Evolutionary conservation across 2,329 filamentous ascomycete genomes (phyloP).

Genomic region (Eutypa lata): DNA sequence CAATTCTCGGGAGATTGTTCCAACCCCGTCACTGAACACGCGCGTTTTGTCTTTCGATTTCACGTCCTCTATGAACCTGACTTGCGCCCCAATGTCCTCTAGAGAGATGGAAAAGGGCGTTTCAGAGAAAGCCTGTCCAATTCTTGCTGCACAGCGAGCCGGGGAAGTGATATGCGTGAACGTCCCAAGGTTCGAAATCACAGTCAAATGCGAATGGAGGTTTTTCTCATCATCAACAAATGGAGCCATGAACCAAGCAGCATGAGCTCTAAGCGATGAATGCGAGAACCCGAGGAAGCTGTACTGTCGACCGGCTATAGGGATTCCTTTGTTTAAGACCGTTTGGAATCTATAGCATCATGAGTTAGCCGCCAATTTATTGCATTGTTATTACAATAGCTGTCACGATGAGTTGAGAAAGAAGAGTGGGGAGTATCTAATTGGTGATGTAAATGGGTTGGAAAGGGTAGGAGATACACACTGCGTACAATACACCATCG

Average conservation of each 20-base stretch:
- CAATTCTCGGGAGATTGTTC: conserved; percentile 64
- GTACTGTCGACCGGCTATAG: conserved; percentile 61
- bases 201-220: conserved; percentile 35
- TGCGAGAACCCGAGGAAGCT: conserved; percentile 76
- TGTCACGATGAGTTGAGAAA: no score
- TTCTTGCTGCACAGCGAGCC: conserved; percentile 56
- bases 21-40: conserved; percentile 77
- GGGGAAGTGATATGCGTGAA: conserved; percentile 50
- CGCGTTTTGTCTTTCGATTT: conserved; percentile 44
- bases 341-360: conserved; percentile 50
- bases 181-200: conserved; percentile 48
- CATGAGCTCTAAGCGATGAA: conserved; percentile 70
- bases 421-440: not conserved
- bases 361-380: not conserved
- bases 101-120: conserved; percentile 62
- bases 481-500: no score
- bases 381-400: no score
- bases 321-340: conserved; percentile 57
- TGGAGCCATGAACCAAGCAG: conserved; percentile 60
- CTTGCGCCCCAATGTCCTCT: conserved; percentile 31
- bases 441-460: no score
- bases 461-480: no score
- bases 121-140: conserved; percentile 70
- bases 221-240: conserved; percentile 36
- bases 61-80: conserved; percentile 46